phyloP scores from a whole-genome alignment of 1,284 basidiomycete genomes.

The Rhizoctonia solani region DNA sequence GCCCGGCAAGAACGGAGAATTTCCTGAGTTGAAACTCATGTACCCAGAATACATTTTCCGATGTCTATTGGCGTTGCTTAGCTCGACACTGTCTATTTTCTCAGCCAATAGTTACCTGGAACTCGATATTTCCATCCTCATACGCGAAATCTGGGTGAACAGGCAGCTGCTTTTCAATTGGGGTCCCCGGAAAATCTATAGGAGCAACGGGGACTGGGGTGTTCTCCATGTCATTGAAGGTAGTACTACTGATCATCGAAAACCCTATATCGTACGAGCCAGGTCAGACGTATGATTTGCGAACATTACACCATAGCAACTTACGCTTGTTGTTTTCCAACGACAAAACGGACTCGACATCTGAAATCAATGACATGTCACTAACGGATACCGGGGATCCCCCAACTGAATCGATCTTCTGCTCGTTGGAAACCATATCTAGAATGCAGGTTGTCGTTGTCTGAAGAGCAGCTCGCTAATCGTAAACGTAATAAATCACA shows the following conservation, averaged over 20 bases:
- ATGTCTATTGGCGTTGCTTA: neutral
- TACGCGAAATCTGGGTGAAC: slow-evolving; percentile 15
- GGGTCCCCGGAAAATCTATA: neutral
- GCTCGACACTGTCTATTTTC: too few species aligned
- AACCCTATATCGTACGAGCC: neutral
- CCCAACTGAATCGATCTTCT: neutral
- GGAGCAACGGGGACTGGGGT: too few species aligned
- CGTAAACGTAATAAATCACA: neutral
- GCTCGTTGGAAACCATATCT: neutral
- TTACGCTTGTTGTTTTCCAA: neutral
- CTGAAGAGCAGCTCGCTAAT: neutral
- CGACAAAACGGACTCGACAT: neutral
- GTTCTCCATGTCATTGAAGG: too few species aligned
- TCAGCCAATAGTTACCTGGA: too few species aligned
- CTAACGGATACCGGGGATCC: neutral
- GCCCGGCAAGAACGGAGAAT: neutral
- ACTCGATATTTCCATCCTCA: slow-evolving; percentile 14
- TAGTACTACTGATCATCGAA: neutral
- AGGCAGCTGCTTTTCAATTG: neutral
- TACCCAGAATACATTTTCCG: slow-evolving; percentile 1
- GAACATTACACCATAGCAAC: neutral
- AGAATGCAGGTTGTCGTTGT: neutral
- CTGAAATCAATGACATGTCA: neutral
- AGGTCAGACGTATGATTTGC: neutral
- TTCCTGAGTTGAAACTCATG: slow-evolving; percentile 25